Evolutionary conservation across 306 rosid genomes (phyloP).

Genomic region (Nissolia schottii): DNA sequence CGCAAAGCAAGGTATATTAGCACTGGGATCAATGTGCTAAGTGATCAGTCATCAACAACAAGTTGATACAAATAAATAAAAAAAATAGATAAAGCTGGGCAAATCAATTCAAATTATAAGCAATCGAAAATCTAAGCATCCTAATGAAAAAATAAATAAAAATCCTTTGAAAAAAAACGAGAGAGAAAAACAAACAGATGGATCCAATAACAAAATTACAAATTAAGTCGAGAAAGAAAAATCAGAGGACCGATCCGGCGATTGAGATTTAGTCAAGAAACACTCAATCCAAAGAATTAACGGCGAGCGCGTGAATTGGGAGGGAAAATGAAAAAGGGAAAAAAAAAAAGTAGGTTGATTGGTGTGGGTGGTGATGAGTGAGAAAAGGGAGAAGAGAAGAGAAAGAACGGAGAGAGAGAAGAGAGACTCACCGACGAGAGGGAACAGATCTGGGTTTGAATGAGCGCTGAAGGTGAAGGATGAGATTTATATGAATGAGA

Average conservation of each 20-base stretch:
- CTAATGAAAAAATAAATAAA: not conserved
- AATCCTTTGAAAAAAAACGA: not conserved
- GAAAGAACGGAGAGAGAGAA: no score
- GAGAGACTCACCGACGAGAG: no score
- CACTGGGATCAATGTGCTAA: not conserved
- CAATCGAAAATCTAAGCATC: not conserved
- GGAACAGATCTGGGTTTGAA: no score
- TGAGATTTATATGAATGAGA: no score
- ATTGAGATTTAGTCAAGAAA: no score
- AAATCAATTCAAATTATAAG: not conserved
- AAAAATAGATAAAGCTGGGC: not conserved
- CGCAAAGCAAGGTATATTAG: not conserved
- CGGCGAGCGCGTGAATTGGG: not conserved
- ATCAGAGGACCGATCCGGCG: not conserved
- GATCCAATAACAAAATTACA: not conserved
- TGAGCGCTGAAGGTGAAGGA: no score
- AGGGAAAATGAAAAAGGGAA: not conserved
- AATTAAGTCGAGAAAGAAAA: not conserved
- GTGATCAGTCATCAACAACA: not conserved
- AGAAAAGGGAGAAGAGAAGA: no score
- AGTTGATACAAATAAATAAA: not conserved
- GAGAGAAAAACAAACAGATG: not conserved
- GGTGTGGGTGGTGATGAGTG: no score
- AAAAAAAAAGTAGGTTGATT: no score
- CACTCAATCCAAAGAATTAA: no score